These are phyloP conservation scores for Podospora bellae-mahoneyi DNA, from an alignment of 495 filamentous ascomycete genomes.

Conservation along the genomic window DNA sequence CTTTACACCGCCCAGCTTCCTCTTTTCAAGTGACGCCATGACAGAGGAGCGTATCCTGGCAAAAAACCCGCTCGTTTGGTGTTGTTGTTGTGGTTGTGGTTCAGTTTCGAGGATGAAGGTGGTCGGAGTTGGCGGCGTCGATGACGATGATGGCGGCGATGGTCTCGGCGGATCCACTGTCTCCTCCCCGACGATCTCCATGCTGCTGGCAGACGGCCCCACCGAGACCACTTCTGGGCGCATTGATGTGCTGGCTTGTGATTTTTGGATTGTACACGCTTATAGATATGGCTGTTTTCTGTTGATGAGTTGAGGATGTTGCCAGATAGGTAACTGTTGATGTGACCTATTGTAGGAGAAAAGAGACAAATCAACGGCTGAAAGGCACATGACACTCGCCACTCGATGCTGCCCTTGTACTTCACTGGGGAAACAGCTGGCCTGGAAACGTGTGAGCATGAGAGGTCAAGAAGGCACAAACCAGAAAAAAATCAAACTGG, in stretches of 20 bases:
- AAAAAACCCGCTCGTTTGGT: neutral
- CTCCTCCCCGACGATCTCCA: neutral
- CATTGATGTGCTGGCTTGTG: neutral
- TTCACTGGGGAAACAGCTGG: neutral
- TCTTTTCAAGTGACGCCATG: neutral
- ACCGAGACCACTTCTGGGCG: neutral
- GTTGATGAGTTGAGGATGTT: neutral
- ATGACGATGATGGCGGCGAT: neutral
- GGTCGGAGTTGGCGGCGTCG: neutral
- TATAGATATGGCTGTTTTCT: neutral
- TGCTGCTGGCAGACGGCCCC: neutral
- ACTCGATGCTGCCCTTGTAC: neutral
- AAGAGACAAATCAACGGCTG: neutral
- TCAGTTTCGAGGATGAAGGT: neutral
- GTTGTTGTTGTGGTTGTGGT: neutral
- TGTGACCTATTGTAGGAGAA: neutral
- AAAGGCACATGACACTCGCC: neutral
- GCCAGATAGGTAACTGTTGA: neutral
- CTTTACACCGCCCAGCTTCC: neutral
- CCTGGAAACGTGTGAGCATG: slow-evolving; percentile 3
- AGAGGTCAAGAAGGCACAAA: neutral
- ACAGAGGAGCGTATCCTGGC: neutral
- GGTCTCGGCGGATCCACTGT: neutral
- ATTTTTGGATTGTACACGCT: neutral
- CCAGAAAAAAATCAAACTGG: neutral